phyloP scores from a whole-genome alignment of 352 stramenopile species.

The Phytophthora rubi region DNA sequence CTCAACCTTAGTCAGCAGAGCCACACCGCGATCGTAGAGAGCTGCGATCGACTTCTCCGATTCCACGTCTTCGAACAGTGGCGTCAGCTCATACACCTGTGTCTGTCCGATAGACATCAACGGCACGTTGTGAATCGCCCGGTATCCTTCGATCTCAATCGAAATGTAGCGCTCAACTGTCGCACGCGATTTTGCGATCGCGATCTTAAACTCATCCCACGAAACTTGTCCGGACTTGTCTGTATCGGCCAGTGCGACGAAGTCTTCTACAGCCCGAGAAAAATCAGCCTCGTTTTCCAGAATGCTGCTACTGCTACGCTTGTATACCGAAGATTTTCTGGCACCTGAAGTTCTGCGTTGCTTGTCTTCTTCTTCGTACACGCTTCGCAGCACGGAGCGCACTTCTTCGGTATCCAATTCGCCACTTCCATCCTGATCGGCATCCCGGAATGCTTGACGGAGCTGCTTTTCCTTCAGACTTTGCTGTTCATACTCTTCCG shows the following conservation, averaged over 20 bases:
- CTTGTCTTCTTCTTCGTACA: conserved; percentile 76
- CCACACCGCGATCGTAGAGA: conserved; percentile 74
- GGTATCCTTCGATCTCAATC: conserved; percentile 79
- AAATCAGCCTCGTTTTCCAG: conserved; percentile 68
- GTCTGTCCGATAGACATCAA: conserved; percentile 73
- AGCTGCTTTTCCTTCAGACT: conserved; percentile 89
- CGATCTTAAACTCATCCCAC: conserved; percentile 88
- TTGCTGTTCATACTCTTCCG: conserved; percentile 80
- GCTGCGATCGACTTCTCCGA: conserved; percentile 65
- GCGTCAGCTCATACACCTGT: conserved; percentile 82
- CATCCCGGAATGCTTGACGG: conserved; percentile 76
- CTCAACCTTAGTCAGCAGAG: conserved; percentile 70
- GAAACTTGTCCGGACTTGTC: conserved; percentile 81
- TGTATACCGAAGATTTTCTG: conserved; percentile 38
- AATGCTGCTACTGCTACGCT: conserved; percentile 56
- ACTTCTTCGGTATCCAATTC: conserved; percentile 85
- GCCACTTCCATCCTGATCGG: conserved; percentile 76
- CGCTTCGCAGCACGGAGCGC: conserved; percentile 67
- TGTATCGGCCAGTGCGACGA: conserved; percentile 79
- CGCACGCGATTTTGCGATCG: conserved; percentile 80
- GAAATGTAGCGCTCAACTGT: conserved; percentile 75
- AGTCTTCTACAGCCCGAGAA: conserved; percentile 70
- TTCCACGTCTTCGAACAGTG: conserved; percentile 77
- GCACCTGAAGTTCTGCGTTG: conserved; percentile 43
- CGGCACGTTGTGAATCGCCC: conserved; percentile 67